Base-by-base conservation (phyloP, 2,329 filamentous ascomycete genomes). In the Mycosphaerella sp. region DNA sequence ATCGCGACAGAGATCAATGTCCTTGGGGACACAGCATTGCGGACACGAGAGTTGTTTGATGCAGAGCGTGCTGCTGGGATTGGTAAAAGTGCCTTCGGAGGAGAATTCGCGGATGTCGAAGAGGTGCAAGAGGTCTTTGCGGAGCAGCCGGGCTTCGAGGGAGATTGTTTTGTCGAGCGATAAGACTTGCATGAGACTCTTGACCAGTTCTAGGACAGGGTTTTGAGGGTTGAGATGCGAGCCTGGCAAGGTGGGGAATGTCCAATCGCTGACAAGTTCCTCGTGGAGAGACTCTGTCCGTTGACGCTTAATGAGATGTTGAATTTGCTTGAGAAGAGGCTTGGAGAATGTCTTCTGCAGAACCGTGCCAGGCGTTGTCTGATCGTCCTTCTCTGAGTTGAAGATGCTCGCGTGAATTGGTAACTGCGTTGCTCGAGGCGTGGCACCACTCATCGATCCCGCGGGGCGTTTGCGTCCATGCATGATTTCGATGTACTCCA, bases 91-190 rank as follows among this genome's bases (percentile, higher is more conserved):
- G n/a, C 86, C 91, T 49, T 91, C 88, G 47, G 84, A 79, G 68
- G 85, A 87, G 73, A 98, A 98, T 70, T 98, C 93, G 61, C 89
- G 86, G 47, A 98, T 84, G 50, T 98, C 93, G 68, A 98, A 96
- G 46, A 97, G 78, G 8, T 84, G 79, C 0, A 98, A 80, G 0
- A 98, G 76, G 54, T 97, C 91, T 62, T 94, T 94, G 47, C 94
- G 84, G 0, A 98, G 77, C 1, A 95, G 75, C 5, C 93, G 84
- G 2, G 89, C 89, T 70, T 97, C 91, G 42, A 95, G 81, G 0
- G 84, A 85, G 62, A 95, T 93, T 61, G 88, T 88, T 69, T 91
- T 93, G 71, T 95, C 93, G 0, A 98, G 79, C 30, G 82, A 87
- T 4, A 98, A 76, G 8, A 98, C 86, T 67, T 97, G 91, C 82